Evolutionary conservation across 768 basidiomycete species (phyloP), one percentile per base, ranked within the genome.

Genomic region (Guyanaporus albipodus): DNA sequence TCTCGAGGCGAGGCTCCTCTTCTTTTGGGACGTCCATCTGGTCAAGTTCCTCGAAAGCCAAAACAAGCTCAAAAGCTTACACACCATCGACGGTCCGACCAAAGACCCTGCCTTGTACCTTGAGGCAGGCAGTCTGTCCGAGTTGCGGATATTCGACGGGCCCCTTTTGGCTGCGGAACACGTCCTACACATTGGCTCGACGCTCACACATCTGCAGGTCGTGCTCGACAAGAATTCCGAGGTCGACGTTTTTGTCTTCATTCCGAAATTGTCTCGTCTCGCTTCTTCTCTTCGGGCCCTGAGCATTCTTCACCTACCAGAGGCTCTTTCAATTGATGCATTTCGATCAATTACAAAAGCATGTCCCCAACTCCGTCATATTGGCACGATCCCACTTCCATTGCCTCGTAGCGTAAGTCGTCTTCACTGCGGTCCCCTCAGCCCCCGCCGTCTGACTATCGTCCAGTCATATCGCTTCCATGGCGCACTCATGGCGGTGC

Each of bases 21-120:
- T 80, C 39, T 52, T 63, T 6, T 83, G 80, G 78, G 77, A 79
- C 53, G 35, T 49, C 0, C 58, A 72, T 38, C 44, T 76, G 8
- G 70, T 73, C 43, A 63, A 65, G 14, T 84, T 83, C 61, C 64
- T 83, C 23, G 64, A 73, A 44, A 61, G 58, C 40, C 79, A 82
- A 57, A 60, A 57, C 11, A 63, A 69, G 24, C 65, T 83, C 29
- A 67, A 59, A 41, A 52, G 46, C 9, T 62, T 82, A 35, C 69
- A 72, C 36, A 59, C 59, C 34, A 28, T 51, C 8, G 57, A 63
- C 35, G 66, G 61, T 19, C 54, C 63, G 27, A 52, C 38, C 48
- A 39, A 41, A 28, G 59, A 66, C 44, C 27, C 61, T 27, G 17
- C 54, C 12, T 6, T 60, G 4, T 54, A 56, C 28, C 50, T 66